These are phyloP conservation scores for Penicillium nucicola DNA, from an alignment of 495 filamentous ascomycete genomes.

Conservation along the genomic window DNA sequence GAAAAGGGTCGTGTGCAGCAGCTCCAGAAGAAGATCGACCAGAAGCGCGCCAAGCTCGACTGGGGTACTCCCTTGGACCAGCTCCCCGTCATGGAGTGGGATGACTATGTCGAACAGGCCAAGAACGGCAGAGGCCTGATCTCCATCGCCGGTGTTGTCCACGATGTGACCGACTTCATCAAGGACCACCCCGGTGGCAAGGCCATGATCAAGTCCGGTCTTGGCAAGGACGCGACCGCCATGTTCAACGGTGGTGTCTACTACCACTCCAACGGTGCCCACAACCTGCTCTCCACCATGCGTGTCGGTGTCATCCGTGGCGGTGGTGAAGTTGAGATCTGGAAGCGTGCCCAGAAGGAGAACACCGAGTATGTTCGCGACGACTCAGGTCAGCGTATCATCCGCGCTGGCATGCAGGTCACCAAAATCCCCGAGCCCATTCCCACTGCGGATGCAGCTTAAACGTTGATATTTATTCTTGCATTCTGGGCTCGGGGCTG, in stretches of 20 bases:
- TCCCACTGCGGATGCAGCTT: constrained; percentile 47
- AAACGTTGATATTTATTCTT: constrained; percentile 13
- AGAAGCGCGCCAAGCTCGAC: constrained; percentile 86
- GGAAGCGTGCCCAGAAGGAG: constrained; percentile 92
- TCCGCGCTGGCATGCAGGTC: constrained; percentile 86
- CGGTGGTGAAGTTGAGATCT: constrained; percentile 97
- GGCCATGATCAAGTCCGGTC: constrained; percentile 85
- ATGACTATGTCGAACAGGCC: constrained; percentile 85
- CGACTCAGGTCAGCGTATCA: constrained; percentile 73
- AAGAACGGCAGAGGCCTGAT: constrained; percentile 85
- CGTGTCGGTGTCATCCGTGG: constrained; percentile 94
- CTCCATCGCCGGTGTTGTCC: constrained; percentile 89
- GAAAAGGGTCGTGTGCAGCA: constrained; percentile 98
- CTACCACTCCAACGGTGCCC: constrained; percentile 94
- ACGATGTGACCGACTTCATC: constrained; percentile 93
- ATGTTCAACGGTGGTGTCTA: constrained; percentile 99
- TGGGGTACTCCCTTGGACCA: constrained; percentile 95
- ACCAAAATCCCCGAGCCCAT: constrained; percentile 68
- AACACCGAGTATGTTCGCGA: constrained; percentile 78
- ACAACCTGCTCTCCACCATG: constrained; percentile 97
- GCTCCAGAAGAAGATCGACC: constrained; percentile 98
- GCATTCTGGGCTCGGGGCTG: constrained; percentile 26
- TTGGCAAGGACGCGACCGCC: constrained; percentile 97
- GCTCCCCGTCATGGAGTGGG: constrained; percentile 94
- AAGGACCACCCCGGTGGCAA: constrained; percentile 96